Evolutionary conservation across 768 basidiomycete genomes (phyloP), one percentile per base, ranked within the genome.

Genomic region (Psilocybe tampanensis): DNA sequence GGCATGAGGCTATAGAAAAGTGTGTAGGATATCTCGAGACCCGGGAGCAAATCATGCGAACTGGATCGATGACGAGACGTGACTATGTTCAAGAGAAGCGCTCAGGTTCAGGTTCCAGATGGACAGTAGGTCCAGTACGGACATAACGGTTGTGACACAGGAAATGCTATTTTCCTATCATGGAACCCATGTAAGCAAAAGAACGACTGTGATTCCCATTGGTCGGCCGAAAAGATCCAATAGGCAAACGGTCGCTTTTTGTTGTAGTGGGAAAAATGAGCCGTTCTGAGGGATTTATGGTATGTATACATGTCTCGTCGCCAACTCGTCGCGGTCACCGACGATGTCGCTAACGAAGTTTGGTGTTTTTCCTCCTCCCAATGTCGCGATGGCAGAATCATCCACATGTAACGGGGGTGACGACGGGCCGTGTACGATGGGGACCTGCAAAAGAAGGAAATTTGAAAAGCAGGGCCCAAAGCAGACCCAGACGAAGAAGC

Each of bases 51-150:
- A 39, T 8, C 13, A 6, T 13, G 36, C 36, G 36, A 39, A 39
- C 6, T 39, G 36, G 15, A 39, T 39, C 36, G 36, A n/a, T 13
- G 36, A 39, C 36, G 15, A 39, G 6, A n/a, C 36, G 15, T 13
- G n/a, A 39, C 36, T 13, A n/a, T 39, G 6, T 5, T 39, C n/a
- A 39, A 15, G 36, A 39, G 36, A 39, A 39, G 36, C 36, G 36
- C 36, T 39, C 36, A 13, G 15, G n/a, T 39, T 39, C 15, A 39
- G n/a, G 6, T 39, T 39, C 36, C 36, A 15, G 36, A 45, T 45
- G 44, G 22, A 24, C 47, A 48, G 47, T 48, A 48, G 24, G 47
- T 48, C 47, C 47, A 48, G 26, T 48, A n/a, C 47, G 47, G 47
- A 48, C 26, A 32, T 48, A 48, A 29, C 47, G 47, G 47, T 48